Base-by-base conservation (phyloP, 495 filamentous ascomycete genomes). In the Tuber calosporum region DNA sequence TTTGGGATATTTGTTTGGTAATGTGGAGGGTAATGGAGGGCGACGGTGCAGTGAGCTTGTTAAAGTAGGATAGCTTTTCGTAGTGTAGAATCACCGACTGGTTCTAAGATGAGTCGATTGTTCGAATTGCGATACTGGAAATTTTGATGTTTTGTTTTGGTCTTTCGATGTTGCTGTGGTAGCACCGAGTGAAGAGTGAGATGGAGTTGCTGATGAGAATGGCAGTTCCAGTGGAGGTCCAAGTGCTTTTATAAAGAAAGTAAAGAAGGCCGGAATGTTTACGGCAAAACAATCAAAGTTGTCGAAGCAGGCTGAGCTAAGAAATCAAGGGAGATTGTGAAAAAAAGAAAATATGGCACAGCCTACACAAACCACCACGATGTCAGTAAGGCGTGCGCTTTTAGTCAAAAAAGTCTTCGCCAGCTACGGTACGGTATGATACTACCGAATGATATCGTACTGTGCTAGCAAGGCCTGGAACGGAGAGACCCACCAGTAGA, bases 301-400 rank as follows among this genome's bases (percentile, higher is more conserved):
- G 53, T 34, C 34, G 53, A 30, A 62, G 53, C 26, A 62, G 53
- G 53, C 53, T 62, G 53, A 34, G 26, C 53, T 34, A 58, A 1
- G 48, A 62, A 62, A 34, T 15, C 53, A 30, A 53, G 26, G 53
- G 53, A 58, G n/a, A 2, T 26, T 17, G 74, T 77, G 77, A 78
- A 78, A 72, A 78, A 77, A 70, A 48, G 48, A 45, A 74, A 70
- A 45, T 74, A 67, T 41, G 73, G 76, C 76, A 48, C 76, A 77
- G 76, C 76, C 76, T 78, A 62, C n/a, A 66, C 41, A 62, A 73
- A 62, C 19, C 53, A 42, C 62, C 48, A 67, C 68, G 70, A 70
- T 68, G 70, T 78, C 75, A 78, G 76, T 73, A 78, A 74, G 76
- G 74, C 71, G 22, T n/a, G 77, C 70, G 69, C 22, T 62, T 62